Percentiles rank a stretch among this genome's conserved stretches.
phyloP scores from a whole-genome alignment of 768 basidiomycete species.

The Termitomyces bulborhizus region DNA sequence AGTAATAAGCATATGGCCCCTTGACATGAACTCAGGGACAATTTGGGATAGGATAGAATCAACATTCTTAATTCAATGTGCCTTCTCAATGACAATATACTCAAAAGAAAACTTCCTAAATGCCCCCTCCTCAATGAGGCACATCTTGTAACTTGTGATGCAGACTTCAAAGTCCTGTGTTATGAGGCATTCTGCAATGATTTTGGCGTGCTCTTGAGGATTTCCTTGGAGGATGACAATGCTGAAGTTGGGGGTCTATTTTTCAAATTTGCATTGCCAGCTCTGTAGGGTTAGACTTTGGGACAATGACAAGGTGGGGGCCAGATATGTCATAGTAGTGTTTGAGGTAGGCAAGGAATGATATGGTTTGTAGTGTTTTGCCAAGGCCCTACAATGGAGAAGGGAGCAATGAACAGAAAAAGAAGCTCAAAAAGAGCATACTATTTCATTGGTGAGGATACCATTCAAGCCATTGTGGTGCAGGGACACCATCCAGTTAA shows the following conservation, averaged over 20 bases:
- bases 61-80: constrained; percentile 98
- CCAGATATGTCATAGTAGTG: constrained; percentile 71
- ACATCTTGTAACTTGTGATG: constrained; percentile 96
- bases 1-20: constrained; percentile 90
- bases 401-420: neutral
- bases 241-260: constrained; percentile 87
- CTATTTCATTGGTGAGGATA: constrained; percentile 97
- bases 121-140: constrained; percentile 88
- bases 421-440: constrained; percentile 18
- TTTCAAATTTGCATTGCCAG: constrained; percentile 89
- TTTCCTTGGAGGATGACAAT: constrained; percentile 77
- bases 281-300: constrained; percentile 98
- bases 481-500: constrained; percentile 96
- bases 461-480: constrained; percentile 97
- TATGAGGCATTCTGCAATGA: constrained; percentile 75
- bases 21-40: constrained; percentile 82
- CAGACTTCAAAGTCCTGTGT: constrained; percentile 89
- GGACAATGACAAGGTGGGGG: constrained; percentile 93
- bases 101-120: constrained; percentile 95
- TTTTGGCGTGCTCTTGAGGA: constrained; percentile 82
- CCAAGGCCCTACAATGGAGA: constrained; percentile 69
- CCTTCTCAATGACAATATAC: constrained; percentile 98
- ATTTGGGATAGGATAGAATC: constrained; percentile 95
- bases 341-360: constrained; percentile 93
- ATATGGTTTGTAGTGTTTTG: constrained; percentile 97